Evolutionary conservation across 768 basidiomycete genomes (phyloP), one percentile per base, ranked within the genome.

Genomic region (Phylloporus sp.): DNA sequence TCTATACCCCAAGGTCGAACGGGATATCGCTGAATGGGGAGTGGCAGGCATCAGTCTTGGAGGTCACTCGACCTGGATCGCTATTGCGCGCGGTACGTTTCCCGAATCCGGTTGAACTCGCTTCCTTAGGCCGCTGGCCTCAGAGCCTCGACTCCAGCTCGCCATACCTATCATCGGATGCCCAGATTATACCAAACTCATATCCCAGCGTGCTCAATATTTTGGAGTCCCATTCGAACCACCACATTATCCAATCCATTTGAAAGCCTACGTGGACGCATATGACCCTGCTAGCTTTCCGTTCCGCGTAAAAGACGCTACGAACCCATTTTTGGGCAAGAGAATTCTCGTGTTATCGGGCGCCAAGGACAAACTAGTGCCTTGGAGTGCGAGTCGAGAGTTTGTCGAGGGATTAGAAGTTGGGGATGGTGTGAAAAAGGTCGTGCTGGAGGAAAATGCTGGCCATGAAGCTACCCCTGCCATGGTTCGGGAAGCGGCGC

Each of bases 21-120:
- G 78, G 22, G 61, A 57, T 13, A 75, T 94, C 29, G 72, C 68
- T 6, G 74, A 79, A 46, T 96, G 85, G 83, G 80, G 80, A 10
- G 71, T 86, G 4, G 75, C 79, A 0, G 92, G 92, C 0, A 73
- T 85, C 54, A 88, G 85, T 50, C 77, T 96, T 1, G 92, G 91
- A 1, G 91, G 90, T 0, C 90, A 96, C 61, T 75, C 88, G 0
- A 74, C 86, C 0, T 94, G 91, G 90, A 73, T 86, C 24, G 69
- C 74, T 2, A 74, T 90, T 28, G 59, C 75, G 18, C 69, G 70
- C 52, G 75, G 76, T 70, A 60, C 14, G 61, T 39, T 9, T 14
- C 21, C 29, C 5, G 17, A 20, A 33, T n/a, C 15, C 15, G 22
- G 10, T 14, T 11, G 2, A 17, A 24, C 7, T 14, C 44, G 9